Conservation (phyloP, 208 protist genomes). For the Leishmania major region DNA sequence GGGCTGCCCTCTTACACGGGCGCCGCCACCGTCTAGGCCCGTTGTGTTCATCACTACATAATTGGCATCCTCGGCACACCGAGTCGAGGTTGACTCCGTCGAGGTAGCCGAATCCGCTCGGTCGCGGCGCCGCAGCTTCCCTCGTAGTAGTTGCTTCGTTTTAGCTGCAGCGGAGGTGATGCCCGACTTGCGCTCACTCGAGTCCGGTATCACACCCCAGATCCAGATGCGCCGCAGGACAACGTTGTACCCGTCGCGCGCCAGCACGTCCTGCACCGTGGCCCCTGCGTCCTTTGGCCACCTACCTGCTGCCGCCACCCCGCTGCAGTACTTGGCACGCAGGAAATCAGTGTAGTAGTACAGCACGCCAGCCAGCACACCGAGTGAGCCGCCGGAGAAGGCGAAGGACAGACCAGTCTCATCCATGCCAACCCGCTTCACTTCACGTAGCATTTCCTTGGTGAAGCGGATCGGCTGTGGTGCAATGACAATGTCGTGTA, state of each 20-base stretch:
- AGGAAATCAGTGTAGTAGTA: conserved; percentile 48
- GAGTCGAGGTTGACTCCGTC: neutral
- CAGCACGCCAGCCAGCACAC: conserved; percentile 58
- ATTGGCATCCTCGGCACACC: neutral
- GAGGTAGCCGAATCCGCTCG: conserved; percentile 5
- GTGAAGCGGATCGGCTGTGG: conserved; percentile 38
- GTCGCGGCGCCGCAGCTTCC: conserved; percentile 6
- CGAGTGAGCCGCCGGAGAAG: conserved; percentile 64
- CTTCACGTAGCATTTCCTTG: conserved; percentile 12
- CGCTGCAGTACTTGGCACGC: conserved; percentile 31
- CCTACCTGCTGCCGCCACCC: conserved; percentile 18
- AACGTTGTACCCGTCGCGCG: conserved; percentile 44
- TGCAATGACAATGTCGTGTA: conserved; percentile 51
- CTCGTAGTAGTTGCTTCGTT: conserved; percentile 17
- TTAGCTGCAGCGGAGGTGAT: neutral
- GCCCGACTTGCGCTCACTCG: neutral
- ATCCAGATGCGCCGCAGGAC: conserved; percentile 55
- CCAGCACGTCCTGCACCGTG: conserved; percentile 34
- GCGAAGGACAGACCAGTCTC: conserved; percentile 35
- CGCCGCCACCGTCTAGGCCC: conserved; percentile 2
- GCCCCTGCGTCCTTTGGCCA: conserved; percentile 25
- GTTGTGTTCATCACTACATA: conserved; percentile 17
- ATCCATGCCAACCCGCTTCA: conserved; percentile 34
- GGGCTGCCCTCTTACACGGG: conserved; percentile 19
- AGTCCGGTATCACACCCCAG: conserved; percentile 48